Evolutionary conservation across 208 protist genomes (phyloP), one percentile per base, ranked within the genome.

Genomic region (Trypanosoma mega): DNA sequence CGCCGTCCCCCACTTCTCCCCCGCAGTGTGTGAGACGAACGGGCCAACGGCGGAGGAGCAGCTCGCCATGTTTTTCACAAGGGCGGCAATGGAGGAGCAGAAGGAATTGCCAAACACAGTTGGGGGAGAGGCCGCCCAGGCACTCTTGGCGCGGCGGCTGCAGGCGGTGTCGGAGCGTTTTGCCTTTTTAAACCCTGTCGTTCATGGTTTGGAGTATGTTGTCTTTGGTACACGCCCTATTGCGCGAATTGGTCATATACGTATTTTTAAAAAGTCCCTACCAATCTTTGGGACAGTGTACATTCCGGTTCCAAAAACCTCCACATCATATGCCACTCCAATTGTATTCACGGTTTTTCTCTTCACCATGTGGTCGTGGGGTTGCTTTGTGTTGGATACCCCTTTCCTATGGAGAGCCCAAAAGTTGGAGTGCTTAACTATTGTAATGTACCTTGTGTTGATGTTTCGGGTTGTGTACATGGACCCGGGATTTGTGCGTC

Each of bases 401-500:
- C n/a, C n/a, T n/a, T n/a, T n/a, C n/a, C n/a, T n/a, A n/a, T n/a
- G n/a, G n/a, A n/a, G n/a, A n/a, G n/a, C n/a, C n/a, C n/a, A n/a
- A n/a, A n/a, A n/a, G n/a, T n/a, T n/a, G n/a, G n/a, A n/a, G n/a
- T n/a, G n/a, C n/a, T n/a, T n/a, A 29, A 63, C 83, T 18, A 41
- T 84, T 21, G 24, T 80, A 20, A 27, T 78, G 43, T 87, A 86
- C 21, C 79, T 81, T 41, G 20, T 63, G 3, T 26, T 82, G 5
- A 33, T 91, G 26, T 71, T 82, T 33, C 54, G 37, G 16, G 59
- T 82, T 8, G 79, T 74, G 20, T 95, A 92, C 73, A 78, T 60
- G 21, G 88, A 95, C 55, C 88, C 88, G 3, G 88, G 88, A 14
- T 95, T 83, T 58, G 68, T 92, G 27, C 74, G 68, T 24, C 88